phyloP scores from a whole-genome alignment of 257 asterid species.

The Solanum megistacrolobum region DNA sequence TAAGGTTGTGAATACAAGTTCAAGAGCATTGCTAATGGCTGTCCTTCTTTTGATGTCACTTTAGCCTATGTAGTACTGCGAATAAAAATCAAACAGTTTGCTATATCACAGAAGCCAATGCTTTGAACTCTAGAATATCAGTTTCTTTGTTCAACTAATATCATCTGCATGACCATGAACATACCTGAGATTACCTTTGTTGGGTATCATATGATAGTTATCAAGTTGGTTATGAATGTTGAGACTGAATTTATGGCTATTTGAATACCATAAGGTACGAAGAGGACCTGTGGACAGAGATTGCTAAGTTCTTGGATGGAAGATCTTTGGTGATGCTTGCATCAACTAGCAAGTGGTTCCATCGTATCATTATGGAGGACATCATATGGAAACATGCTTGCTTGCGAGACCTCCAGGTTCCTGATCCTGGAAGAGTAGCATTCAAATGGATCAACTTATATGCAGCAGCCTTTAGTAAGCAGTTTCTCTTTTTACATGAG shows the following conservation, averaged over 20 bases:
- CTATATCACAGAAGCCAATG: not conserved
- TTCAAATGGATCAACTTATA: conserved; percentile 77
- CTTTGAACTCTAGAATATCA: not conserved
- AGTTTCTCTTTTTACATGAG: conserved; percentile 5
- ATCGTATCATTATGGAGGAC: conserved; percentile 57
- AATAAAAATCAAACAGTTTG: not conserved
- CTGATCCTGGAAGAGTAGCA: conserved; percentile 62
- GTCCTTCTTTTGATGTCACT: not conserved
- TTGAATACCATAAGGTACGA: conserved; percentile 48
- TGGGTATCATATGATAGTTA: not conserved
- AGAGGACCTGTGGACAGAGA: conserved; percentile 88
- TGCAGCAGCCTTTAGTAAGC: conserved; percentile 70
- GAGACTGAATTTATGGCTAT: not conserved
- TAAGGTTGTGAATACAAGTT: not conserved
- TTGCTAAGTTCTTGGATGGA: conserved; percentile 89
- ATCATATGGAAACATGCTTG: conserved; percentile 80
- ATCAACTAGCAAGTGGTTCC: conserved; percentile 71
- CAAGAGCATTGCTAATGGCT: not conserved
- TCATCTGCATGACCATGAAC: not conserved
- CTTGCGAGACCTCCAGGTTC: conserved; percentile 85
- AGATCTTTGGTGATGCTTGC: conserved; percentile 83
- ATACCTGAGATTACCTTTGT: not conserved
- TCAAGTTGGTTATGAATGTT: not conserved
- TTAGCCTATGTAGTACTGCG: not conserved
- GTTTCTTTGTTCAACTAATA: not conserved